Evolutionary conservation across 139 green algal genomes (phyloP), one percentile per base, ranked within the genome.

Genomic region (Closterium sp.): DNA sequence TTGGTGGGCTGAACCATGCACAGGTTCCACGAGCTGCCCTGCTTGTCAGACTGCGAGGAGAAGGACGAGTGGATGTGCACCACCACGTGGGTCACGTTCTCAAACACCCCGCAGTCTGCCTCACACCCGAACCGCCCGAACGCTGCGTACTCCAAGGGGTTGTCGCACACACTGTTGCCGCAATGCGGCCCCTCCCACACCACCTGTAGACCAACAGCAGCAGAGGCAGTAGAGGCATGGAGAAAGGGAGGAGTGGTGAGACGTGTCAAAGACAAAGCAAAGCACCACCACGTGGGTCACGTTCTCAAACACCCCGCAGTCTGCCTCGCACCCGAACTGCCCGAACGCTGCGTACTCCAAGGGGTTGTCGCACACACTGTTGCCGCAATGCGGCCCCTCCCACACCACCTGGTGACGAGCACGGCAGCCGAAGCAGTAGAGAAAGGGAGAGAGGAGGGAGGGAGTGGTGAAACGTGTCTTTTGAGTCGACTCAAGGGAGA

Each of bases 151-250:
- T 91, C 89, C 29, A 88, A n/a, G 28, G 89, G 89, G 6, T n/a
- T 30, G 10, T 91, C 89, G 89, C 89, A 91, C 17, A 91, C 70
- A 10, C 89, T 42, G 70, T 91, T 88, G n/a, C 89, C 89, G 42
- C 89, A 98, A 6, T 95, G 94, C 0, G 96, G 96, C 90, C 98
- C 97, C 62, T 95, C 93, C 97, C 97, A 98, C 0, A 97, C 28
- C 29, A 38, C 30, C 86, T 89, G 86, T 1, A 17, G 70, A 38
- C 3, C 2, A 38, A 3, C 32, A 9, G 38, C 38, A 45, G 38
- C 38, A 45, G 38, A 45, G 38, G 38, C 38, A 45, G 38, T 45
- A 45, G 38, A 45, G 2, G 4, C 2, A 45, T 4, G 38, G 38
- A 45, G 38, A 45, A 6, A 9, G 38, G 38, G 10, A 9, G 38